Evolutionary conservation across 164 flowering plant genomes (phyloP).

Genomic region (Vitis rotundifolia): DNA sequence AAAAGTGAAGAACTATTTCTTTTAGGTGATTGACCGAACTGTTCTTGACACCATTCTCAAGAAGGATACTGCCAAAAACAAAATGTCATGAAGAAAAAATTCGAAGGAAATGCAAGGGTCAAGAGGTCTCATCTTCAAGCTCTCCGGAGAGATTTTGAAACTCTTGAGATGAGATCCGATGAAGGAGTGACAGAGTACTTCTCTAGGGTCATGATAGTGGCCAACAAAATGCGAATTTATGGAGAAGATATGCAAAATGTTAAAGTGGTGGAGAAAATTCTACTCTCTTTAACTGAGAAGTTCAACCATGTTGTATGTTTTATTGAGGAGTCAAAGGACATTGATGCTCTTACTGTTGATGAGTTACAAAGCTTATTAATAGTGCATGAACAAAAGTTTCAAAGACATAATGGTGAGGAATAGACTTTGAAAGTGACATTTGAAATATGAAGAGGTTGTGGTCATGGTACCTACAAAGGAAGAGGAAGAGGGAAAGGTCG

Average conservation of each 20-base stretch:
- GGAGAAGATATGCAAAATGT: constrained; percentile 12
- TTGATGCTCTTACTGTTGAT: constrained; percentile 14
- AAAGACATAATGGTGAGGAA: constrained; percentile 2
- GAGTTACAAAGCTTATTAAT: constrained; percentile 17
- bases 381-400: constrained; percentile 15
- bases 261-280: constrained; percentile 17
- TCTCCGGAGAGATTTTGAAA: not conserved
- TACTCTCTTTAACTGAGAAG: constrained; percentile 13
- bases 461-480: constrained; percentile 19
- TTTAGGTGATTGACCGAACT: constrained; percentile 3
- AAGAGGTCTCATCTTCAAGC: constrained; percentile 15
- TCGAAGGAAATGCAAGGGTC: constrained; percentile 6
- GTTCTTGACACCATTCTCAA: constrained; percentile 11
- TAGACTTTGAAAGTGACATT: constrained; percentile 1
- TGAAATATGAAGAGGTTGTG: not conserved
- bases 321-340: not conserved
- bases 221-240: constrained; percentile 22
- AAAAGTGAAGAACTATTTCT: constrained; percentile 14
- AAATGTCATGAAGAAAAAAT: no score
- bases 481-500: constrained; percentile 27
- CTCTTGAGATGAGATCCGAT: constrained; percentile 10
- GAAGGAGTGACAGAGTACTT: constrained; percentile 23
- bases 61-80: constrained; percentile 14
- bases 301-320: constrained; percentile 13
- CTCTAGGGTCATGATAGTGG: constrained; percentile 22